Evolutionary conservation across 2,329 filamentous ascomycete species (phyloP), one percentile per base, ranked within the genome.

Genomic region (Uncinocarpus reesii): DNA sequence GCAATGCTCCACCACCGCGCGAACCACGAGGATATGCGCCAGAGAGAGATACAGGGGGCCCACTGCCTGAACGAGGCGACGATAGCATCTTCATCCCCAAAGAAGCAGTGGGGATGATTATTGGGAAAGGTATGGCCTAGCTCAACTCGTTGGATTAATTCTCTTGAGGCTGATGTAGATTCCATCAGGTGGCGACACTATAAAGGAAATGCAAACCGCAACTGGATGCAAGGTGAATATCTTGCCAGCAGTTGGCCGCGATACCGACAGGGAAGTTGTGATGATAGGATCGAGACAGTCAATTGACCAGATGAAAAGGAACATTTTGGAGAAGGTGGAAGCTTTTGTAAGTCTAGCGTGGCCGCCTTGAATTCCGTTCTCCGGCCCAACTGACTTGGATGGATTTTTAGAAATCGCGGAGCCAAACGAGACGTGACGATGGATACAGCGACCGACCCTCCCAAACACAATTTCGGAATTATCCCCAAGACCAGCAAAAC

Each of bases 201-300:
- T 95, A 62, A 87, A 89, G 55, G 86, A 94, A 57, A 93, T 95
- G 83, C 88, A 95, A 65, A 83, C 81, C 60, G 77, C 73, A 26
- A 92, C 86, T 4, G 84, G 86, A 38, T 95, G 89, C 76, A 94
- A 94, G 71, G 94, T 95, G 72, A 95, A 95, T 59, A 88, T 95
- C 21, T 44, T 86, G 26, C 85, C 86, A 59, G 82, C 86, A 6
- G 82, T 81, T 29, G 84, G 84, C 13, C 82, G 79, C 55, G 87
- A 94, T 61, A 77, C 81, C 50, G 83, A 92, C 64, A 81, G 88
- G 60, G 85, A 93, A 65, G 94, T 95, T 61, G 86, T 85, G 38
- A 75, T 95, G 37, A 83, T 92, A 54, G 89, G 88, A 53, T 79
- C 77, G 31, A 78, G 78, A 37, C 82, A 86, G 57, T 80, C 85